Percentiles rank a stretch among this genome's conserved stretches.
Evolutionary conservation across 768 basidiomycete species (phyloP).

Genomic region (Leccinum variicolor): DNA sequence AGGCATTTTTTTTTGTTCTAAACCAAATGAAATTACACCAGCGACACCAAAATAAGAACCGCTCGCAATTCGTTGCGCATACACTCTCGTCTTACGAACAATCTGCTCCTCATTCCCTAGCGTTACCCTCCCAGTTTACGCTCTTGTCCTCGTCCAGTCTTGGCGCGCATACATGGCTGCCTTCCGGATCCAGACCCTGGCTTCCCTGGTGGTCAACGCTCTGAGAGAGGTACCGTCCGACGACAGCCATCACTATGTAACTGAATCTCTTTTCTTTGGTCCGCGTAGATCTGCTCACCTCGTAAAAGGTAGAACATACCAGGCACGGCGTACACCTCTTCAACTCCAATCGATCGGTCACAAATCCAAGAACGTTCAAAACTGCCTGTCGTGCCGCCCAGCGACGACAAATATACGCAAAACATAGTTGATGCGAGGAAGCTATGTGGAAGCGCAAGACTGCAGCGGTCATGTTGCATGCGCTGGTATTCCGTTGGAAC

Average conservation of each 20-base stretch:
- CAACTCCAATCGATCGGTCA: slow-evolving; percentile 68
- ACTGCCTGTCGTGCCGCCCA: slow-evolving; percentile 47
- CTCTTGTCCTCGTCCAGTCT: slow-evolving; percentile 12
- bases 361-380: slow-evolving; percentile 43
- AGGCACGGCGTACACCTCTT: slow-evolving; percentile 66
- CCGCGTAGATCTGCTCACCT: neutral
- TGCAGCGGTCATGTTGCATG: slow-evolving; percentile 18
- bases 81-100: slow-evolving; percentile 41
- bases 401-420: slow-evolving; percentile 47
- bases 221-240: too few species aligned
- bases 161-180: neutral
- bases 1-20: neutral
- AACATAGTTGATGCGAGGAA: slow-evolving; percentile 59
- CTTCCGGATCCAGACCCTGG: neutral
- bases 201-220: too few species aligned
- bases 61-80: slow-evolving; percentile 6
- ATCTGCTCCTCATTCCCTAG: too few species aligned
- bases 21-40: neutral
- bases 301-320: slow-evolving; percentile 54
- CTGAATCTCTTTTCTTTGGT: too few species aligned
- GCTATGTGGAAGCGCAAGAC: slow-evolving; percentile 63
- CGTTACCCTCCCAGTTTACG: slow-evolving; percentile 38
- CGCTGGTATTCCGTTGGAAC: neutral
- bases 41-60: too few species aligned
- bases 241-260: too few species aligned